These are phyloP conservation scores for Conticribra guillardii DNA, from an alignment of 108 stramenopile genomes.

Conservation along the genomic window DNA sequence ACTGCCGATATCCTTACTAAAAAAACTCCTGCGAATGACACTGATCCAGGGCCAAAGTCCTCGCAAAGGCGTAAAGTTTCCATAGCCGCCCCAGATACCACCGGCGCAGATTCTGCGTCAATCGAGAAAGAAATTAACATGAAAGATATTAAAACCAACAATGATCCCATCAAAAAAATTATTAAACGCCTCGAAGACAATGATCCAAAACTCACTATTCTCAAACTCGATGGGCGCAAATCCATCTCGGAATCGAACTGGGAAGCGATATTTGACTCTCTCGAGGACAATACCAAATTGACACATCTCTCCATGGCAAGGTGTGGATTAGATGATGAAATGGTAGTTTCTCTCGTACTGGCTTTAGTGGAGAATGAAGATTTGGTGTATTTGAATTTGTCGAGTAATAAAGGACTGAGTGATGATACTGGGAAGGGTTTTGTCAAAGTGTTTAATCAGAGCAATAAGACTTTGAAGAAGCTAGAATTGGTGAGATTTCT, in stretches of 20 bases:
- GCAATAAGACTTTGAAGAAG: neutral
- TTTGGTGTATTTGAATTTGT: conserved; percentile 18
- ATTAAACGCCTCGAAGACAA: conserved; percentile 20
- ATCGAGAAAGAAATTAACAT: neutral
- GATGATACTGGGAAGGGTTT: conserved; percentile 14
- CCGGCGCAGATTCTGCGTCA: neutral
- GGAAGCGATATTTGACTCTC: conserved; percentile 25
- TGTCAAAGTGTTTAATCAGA: conserved; percentile 2
- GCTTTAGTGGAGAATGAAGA: conserved; percentile 33
- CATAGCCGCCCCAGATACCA: too few species aligned
- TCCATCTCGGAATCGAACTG: conserved; percentile 23
- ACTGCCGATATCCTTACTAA: too few species aligned
- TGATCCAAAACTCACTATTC: conserved; percentile 25
- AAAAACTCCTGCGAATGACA: too few species aligned
- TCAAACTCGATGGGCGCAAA: conserved; percentile 32
- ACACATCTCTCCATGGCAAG: conserved; percentile 23
- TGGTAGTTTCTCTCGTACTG: conserved; percentile 12
- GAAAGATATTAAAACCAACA: conserved; percentile 4
- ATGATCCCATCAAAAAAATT: conserved; percentile 21
- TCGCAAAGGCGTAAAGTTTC: too few species aligned
- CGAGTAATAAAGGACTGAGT: conserved; percentile 20
- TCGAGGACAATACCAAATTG: conserved; percentile 24
- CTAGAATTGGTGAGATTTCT: neutral
- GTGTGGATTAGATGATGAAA: conserved; percentile 27
- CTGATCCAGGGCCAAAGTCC: too few species aligned